Evolutionary conservation across 495 filamentous ascomycete species (phyloP).

Genomic region (Pseudoneurospora amorphoporcata): DNA sequence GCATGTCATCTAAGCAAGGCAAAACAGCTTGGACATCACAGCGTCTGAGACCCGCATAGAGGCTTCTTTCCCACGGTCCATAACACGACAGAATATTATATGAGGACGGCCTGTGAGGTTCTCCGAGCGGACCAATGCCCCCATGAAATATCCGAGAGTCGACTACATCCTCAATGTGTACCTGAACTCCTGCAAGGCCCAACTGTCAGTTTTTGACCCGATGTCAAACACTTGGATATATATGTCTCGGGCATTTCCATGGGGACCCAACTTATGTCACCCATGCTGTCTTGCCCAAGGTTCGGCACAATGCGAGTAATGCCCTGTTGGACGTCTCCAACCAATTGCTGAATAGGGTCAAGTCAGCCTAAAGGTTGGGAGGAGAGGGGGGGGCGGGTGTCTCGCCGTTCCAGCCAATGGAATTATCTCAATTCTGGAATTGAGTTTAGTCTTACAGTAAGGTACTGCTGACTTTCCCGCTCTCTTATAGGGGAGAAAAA

Average conservation of each 20-base stretch:
- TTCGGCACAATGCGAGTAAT: neutral
- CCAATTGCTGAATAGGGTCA: neutral
- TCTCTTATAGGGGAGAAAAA: neutral
- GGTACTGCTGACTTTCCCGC: neutral
- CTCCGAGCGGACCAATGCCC: neutral
- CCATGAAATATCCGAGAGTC: neutral
- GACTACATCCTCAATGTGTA: neutral
- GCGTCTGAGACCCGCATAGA: constrained; percentile 12
- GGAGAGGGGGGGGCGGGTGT: neutral
- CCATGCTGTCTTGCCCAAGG: neutral
- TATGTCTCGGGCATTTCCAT: neutral
- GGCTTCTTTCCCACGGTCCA: neutral
- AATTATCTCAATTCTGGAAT: neutral
- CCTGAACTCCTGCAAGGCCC: neutral
- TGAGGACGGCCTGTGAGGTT: neutral
- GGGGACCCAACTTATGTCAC: neutral
- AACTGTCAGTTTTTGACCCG: neutral
- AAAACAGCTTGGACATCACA: constrained; percentile 6
- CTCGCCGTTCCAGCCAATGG: neutral
- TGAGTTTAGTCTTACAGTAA: neutral
- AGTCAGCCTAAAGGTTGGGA: neutral
- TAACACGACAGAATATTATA: neutral
- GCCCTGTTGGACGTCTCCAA: neutral
- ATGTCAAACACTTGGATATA: neutral
- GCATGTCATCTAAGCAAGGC: constrained; percentile 7